Base-by-base conservation (phyloP, 1,284 basidiomycete genomes). In the Malassezia caprae region DNA sequence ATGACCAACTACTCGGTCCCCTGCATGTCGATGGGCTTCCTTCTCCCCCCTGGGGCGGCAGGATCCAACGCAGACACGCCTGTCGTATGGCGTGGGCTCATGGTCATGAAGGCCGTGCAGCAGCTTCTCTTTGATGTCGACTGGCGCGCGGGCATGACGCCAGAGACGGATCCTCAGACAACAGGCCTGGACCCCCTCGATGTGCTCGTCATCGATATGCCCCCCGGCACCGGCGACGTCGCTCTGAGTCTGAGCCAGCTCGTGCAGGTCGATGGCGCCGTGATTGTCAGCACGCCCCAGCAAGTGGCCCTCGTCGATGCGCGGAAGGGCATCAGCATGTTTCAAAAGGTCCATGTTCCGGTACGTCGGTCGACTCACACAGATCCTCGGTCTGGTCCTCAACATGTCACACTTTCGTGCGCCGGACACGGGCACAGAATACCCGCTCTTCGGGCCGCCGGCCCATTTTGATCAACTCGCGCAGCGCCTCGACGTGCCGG, bases 71-170 rank as follows among this genome's bases (percentile, higher is more conserved):
- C 80, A 32, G 86, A 90, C 67, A 83, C 83, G 0, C 84, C 90
- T 0, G 81, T 96, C 17, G 89, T 93, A 23, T 98, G 93, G 93
- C 81, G 93, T 34, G 93, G 93, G 1, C 82, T 96, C 46, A 96
- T 98, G 93, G 94, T 98, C 1, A 91, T 94, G 78, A 98, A 98
- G 73, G 91, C 93, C 23, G 90, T 93, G 0, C 93, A 96, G 75
- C 89, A 98, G 73, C 79, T 98, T 0, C 80, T 96, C 0, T 96
- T 98, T 70, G 90, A 96, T 64, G 90, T 96, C 2, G 93, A 96
- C 73, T 98, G 94, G 93, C 60, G 76, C 6, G 55, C 57, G 4
- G 47, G 61, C 12, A 59, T 61, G 1, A 32, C 15, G 50, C 61
- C 30, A 21, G 51, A 2, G 4, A 45, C 30, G 1, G 48, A 55